Base-by-base conservation (phyloP, 2,329 filamentous ascomycete genomes). In the Myriosclerotinia scirpicola region DNA sequence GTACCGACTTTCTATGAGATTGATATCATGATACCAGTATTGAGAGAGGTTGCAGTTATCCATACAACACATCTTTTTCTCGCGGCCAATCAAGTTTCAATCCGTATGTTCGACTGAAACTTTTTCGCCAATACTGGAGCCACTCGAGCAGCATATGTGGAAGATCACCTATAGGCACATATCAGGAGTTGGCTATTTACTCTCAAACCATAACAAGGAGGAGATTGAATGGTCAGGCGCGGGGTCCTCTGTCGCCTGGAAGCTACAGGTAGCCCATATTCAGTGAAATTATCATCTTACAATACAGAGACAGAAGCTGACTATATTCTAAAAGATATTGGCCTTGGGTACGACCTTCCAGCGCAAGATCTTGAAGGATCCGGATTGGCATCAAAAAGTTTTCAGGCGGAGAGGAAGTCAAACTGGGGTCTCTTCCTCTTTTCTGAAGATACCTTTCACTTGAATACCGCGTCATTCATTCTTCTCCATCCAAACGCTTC, bases 11-110 rank as follows among this genome's bases (percentile, higher is more conserved):
- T 26, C n/a, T 8, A 5, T 5, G 12, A 14, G 1, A 14, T 50
- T 22, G 6, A 22, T 14, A 26, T 5, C 5, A 1, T 22, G 6
- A 22, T 14, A 26, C 11, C 5, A 1, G 3, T 50, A 5, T 14
- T 22, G 48, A 26, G 22, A 7, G 22, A 15, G 6, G 26, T 52
- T 14, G 9, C 22, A 14, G 48, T 9, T 9, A 26, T n/a, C n/a
- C n/a, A n/a, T n/a, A n/a, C n/a, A n/a, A n/a, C n/a, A n/a, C n/a
- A n/a, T n/a, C n/a, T n/a, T n/a, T n/a, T n/a, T n/a, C n/a, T n/a
- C n/a, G n/a, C 5, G 5, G 14, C 4, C 6, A 26, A 3, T 1
- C 22, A 11, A 5, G 1, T 52, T 12, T 4, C 5, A 11, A 3
- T 6, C 12, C 4, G n/a, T 1, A 20, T 14, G 9, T 52, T 22